Percentiles rank a stretch among this genome's conserved stretches.
phyloP scores from a whole-genome alignment of 371 early-diverging fungal genomes.

The Mucor racemosus region DNA sequence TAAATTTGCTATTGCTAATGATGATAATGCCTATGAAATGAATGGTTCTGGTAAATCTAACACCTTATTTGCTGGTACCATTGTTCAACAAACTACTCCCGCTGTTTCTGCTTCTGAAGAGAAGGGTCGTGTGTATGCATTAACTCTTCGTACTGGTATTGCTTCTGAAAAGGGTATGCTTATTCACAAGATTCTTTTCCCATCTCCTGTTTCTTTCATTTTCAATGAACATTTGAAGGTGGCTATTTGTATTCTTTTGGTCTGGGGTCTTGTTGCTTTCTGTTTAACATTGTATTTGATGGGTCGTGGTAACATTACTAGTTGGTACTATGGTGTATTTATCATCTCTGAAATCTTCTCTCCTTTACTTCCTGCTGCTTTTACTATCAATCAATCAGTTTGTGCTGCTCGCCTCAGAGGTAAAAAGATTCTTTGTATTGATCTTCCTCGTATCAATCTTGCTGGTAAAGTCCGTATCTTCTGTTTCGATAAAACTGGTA shows the following conservation, averaged over 20 bases:
- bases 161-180: constrained; percentile 78
- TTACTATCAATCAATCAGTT: constrained; percentile 75
- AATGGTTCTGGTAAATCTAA: constrained; percentile 50
- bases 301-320: constrained; percentile 36
- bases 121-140: constrained; percentile 39
- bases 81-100: constrained; percentile 50
- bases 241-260: constrained; percentile 62
- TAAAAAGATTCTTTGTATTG: constrained; percentile 70
- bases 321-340: constrained; percentile 53
- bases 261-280: constrained; percentile 63
- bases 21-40: constrained; percentile 40
- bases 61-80: constrained; percentile 69
- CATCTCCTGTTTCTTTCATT: constrained; percentile 66
- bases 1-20: constrained; percentile 68
- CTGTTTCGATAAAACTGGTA: constrained; percentile 91
- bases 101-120: constrained; percentile 1
- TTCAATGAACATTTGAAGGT: constrained; percentile 76
- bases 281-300: constrained; percentile 45
- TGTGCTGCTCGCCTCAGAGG: constrained; percentile 67
- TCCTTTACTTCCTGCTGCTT: constrained; percentile 73
- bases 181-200: constrained; percentile 78
- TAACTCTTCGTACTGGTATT: constrained; percentile 78
- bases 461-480: constrained; percentile 88
- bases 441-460: constrained; percentile 78
- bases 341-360: constrained; percentile 69